Conservation (phyloP, 805 yeast genomes). For the Kodamaea laetipori region DNA sequence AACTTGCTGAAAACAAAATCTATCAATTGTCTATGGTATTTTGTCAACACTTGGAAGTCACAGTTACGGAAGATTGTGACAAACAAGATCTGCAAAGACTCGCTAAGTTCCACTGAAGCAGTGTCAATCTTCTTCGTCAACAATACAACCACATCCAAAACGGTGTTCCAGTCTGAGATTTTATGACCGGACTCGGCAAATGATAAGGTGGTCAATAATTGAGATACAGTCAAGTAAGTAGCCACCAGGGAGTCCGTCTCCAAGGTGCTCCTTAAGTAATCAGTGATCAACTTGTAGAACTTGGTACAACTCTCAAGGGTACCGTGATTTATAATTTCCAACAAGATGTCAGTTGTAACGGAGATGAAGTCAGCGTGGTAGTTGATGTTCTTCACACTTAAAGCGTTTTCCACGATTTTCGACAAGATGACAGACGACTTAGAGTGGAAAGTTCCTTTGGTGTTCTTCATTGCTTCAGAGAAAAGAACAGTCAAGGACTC, state of each 20-base stretch:
- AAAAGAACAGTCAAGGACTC: constrained; percentile 62
- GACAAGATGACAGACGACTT: constrained; percentile 57
- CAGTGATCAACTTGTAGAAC: constrained; percentile 40
- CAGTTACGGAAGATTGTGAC: constrained; percentile 58
- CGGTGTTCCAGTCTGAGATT: constrained; percentile 52
- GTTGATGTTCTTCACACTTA: constrained; percentile 9
- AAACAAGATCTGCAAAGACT: constrained; percentile 46
- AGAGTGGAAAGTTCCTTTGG: constrained; percentile 74
- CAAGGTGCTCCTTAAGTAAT: constrained; percentile 21
- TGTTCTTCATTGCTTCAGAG: constrained; percentile 73
- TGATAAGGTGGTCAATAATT: constrained; percentile 48
- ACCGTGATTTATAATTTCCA: constrained; percentile 57
- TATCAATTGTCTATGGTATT: constrained; percentile 47
- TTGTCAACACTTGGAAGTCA: constrained; percentile 49
- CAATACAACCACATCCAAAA: constrained; percentile 23
- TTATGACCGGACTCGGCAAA: constrained; percentile 75
- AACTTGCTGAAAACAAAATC: constrained; percentile 32
- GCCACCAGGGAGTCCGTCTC: constrained; percentile 6
- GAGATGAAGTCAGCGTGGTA: constrained; percentile 15
- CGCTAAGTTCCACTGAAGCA: constrained; percentile 18
- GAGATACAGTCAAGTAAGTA: constrained; percentile 25
- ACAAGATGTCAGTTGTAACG: constrained; percentile 59
- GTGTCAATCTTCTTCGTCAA: constrained; percentile 23
- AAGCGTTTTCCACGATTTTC: constrained; percentile 40
- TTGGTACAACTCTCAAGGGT: constrained; percentile 47